These are phyloP conservation scores for Phyllosticta citriasiana DNA, from an alignment of 2,329 filamentous ascomycete genomes.

Conservation along the genomic window DNA sequence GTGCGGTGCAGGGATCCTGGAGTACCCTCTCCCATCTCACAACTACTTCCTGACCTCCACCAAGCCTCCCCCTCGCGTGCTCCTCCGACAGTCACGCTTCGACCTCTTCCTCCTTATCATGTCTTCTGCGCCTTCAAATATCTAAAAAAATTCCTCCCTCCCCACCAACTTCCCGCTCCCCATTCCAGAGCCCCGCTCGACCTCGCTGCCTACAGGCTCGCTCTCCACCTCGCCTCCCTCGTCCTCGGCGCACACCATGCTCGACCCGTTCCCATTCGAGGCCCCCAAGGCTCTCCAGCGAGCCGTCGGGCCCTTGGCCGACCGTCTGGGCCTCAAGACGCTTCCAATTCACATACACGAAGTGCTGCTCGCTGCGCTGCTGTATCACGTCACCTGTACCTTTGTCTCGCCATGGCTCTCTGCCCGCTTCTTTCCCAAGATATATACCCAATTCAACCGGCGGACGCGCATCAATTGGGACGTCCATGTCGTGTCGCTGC, in stretches of 20 bases:
- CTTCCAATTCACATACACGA: conserved; percentile 72
- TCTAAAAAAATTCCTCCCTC: not conserved
- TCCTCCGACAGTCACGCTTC: not conserved
- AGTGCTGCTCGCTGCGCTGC: conserved; percentile 52
- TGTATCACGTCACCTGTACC: conserved; percentile 60
- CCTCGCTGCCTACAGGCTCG: not conserved
- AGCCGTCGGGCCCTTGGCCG: conserved; percentile 52
- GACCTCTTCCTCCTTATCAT: not conserved
- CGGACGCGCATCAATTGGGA: conserved; percentile 72
- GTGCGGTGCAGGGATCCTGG: not conserved
- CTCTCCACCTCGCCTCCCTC: not conserved
- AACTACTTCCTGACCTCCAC: not conserved
- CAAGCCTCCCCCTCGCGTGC: not conserved
- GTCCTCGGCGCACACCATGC: conserved; percentile 43
- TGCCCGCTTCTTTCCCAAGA: conserved; percentile 47
- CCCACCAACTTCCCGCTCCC: not conserved
- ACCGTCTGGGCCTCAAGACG: conserved; percentile 51
- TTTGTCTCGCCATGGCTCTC: conserved; percentile 60
- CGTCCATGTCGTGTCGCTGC: conserved; percentile 73
- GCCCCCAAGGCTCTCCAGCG: conserved; percentile 47
- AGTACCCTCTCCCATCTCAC: not conserved
- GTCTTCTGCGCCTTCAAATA: not conserved
- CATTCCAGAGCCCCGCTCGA: not conserved
- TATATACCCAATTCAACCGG: conserved; percentile 52
- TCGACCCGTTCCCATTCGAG: conserved; percentile 57